These are phyloP conservation scores for Trametes pubescens DNA, from an alignment of 1,284 basidiomycete species.

Conservation along the genomic window DNA sequence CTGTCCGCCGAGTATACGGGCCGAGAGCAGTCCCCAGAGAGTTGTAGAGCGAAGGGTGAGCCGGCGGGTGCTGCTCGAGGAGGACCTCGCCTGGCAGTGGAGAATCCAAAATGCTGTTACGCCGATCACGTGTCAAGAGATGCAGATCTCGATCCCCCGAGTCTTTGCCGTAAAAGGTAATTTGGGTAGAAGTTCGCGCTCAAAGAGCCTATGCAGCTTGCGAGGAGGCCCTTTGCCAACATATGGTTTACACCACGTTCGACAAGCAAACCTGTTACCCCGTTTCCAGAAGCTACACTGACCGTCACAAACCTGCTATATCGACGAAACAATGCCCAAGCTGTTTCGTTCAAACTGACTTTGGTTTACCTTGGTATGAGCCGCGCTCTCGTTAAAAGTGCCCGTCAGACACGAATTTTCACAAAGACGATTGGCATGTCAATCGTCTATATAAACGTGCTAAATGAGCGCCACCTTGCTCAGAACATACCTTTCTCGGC, in stretches of 20 bases:
- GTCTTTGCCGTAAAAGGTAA: constrained; percentile 3
- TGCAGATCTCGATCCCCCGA: constrained; percentile 17
- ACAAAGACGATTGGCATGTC: background rate
- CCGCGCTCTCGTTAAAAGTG: background rate
- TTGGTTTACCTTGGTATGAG: background rate
- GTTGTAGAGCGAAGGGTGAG: background rate
- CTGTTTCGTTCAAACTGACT: background rate
- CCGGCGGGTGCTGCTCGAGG: background rate
- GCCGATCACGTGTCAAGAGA: constrained; percentile 5
- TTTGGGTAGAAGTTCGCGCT: background rate
- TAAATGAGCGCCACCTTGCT: background rate
- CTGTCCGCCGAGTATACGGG: background rate
- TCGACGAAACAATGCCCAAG: no score
- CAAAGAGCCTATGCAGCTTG: background rate
- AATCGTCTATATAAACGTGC: background rate
- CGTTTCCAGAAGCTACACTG: no score
- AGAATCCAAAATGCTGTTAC: constrained; percentile 23
- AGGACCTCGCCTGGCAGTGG: background rate
- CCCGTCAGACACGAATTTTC: background rate
- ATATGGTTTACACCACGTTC: no score
- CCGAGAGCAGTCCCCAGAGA: background rate
- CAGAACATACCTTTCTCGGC: constrained; percentile 1
- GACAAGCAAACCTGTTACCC: no score
- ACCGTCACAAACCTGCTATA: no score
- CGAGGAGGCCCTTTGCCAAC: no score